Evolutionary conservation across 2,329 filamentous ascomycete genomes (phyloP).

Genomic region (Juglanconis sp.): DNA sequence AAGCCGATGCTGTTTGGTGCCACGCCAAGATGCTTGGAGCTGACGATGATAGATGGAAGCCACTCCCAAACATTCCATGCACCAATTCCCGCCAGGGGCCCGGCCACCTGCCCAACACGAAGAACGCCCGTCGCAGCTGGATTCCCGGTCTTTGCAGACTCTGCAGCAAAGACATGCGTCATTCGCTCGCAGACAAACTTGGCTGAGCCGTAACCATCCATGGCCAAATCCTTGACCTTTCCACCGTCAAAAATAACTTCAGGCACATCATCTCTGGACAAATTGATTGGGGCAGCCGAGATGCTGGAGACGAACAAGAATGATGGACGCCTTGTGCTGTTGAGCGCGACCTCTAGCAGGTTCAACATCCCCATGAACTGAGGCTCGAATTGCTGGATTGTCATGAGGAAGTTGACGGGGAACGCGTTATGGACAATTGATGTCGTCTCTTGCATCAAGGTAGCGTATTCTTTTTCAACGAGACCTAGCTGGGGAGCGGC

Average conservation of each 20-base stretch:
- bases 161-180: slow-evolving; percentile 21
- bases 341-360: slow-evolving; percentile 35
- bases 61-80: slow-evolving; percentile 28
- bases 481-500: slow-evolving; percentile 37
- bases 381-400: slow-evolving; percentile 41
- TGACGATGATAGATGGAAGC: slow-evolving; percentile 26
- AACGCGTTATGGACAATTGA: slow-evolving; percentile 45
- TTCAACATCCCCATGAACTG: slow-evolving; percentile 41
- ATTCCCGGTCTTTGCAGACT: slow-evolving; percentile 16
- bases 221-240: slow-evolving; percentile 14
- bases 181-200: slow-evolving; percentile 29
- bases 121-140: slow-evolving; percentile 4
- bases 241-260: slow-evolving; percentile 22
- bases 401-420: slow-evolving; percentile 51
- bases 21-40: slow-evolving; percentile 23
- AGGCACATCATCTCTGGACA: slow-evolving; percentile 14
- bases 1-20: slow-evolving; percentile 22
- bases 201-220: slow-evolving; percentile 27
- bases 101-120: slow-evolving; percentile 28
- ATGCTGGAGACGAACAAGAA: slow-evolving; percentile 28
- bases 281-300: slow-evolving; percentile 21
- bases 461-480: slow-evolving; percentile 23
- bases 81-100: slow-evolving; percentile 22
- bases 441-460: slow-evolving; percentile 31
- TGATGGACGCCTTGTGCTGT: slow-evolving; percentile 3